Percentiles rank a stretch among this genome's conserved stretches.
Conservation (phyloP, 768 basidiomycete species). For the Mrakia hoshinonis region DNA sequence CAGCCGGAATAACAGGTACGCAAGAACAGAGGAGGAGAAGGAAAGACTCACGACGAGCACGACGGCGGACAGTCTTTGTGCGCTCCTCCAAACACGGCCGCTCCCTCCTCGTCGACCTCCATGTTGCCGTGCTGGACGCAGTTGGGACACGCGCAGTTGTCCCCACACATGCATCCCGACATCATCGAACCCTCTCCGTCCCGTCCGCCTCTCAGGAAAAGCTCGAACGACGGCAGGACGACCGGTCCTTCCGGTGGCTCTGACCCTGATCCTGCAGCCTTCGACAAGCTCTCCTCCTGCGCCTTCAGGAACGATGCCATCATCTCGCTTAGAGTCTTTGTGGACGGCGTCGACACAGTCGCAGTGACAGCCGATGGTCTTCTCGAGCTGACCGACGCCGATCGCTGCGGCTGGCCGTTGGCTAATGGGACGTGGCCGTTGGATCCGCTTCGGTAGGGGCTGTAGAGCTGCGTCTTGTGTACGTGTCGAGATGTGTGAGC, state of each 20-base stretch:
- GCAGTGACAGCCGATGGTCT: not conserved
- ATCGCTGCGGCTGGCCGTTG: slow-evolving; percentile 27
- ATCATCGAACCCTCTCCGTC: slow-evolving; percentile 30
- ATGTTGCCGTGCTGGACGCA: slow-evolving; percentile 37
- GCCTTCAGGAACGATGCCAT: slow-evolving; percentile 3
- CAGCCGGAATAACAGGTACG: not conserved
- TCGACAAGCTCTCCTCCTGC: slow-evolving; percentile 31
- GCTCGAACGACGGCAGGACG: slow-evolving; percentile 26
- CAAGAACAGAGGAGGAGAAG: not conserved
- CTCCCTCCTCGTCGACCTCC: slow-evolving; percentile 29
- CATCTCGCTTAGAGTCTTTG: not conserved
- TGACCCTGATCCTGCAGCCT: slow-evolving; percentile 20
- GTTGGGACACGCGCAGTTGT: slow-evolving; percentile 40
- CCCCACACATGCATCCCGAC: slow-evolving; percentile 40
- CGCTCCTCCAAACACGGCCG: not conserved
- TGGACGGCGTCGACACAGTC: not conserved
- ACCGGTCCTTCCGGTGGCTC: slow-evolving; percentile 4
- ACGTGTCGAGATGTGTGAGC: slow-evolving; percentile 38
- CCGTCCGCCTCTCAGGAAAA: slow-evolving; percentile 25
- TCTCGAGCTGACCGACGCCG: slow-evolving; percentile 4
- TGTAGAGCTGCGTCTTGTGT: slow-evolving; percentile 41
- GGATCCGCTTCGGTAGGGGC: slow-evolving; percentile 33
- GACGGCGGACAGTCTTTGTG: slow-evolving; percentile 26
- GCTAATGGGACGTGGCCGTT: slow-evolving; percentile 28
- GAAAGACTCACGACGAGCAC: slow-evolving; percentile 30